Base-by-base conservation (phyloP, 208 protist species). In the Wallacemonas sp. region DNA sequence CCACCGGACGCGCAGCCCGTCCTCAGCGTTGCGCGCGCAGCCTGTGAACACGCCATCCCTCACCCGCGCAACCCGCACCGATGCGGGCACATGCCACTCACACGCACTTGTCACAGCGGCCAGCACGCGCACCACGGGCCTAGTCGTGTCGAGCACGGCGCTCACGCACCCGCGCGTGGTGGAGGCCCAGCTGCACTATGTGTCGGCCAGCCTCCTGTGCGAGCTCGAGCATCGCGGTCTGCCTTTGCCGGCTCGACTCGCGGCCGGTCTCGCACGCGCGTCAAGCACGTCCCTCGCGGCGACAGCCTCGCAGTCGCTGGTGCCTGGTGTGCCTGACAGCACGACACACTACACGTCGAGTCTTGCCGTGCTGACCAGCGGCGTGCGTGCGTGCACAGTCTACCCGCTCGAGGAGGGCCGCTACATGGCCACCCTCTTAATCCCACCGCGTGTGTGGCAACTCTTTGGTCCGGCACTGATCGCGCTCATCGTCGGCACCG, bases 321-420 rank as follows among this genome's bases (percentile, higher is more conserved):
- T n/a, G n/a, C n/a, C n/a, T n/a, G n/a, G n/a, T n/a, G n/a, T n/a
- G n/a, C n/a, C n/a, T n/a, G n/a, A n/a, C 14, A 12, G 26, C 26
- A 38, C 41, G 14, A 65, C 59, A 7, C n/a, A 48, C 59, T 31
- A 49, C 59, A 50, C 41, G 26, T 22, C 22, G 2, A 65, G 62
- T 46, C 3, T 20, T 22, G 28, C 36, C 18, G 63, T 63, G 29
- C 44, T 70, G 26, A 26, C 50, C 8, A 70, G 63, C 26, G 82
- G 76, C 2, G 61, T 28, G 29, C 81, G 82, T 11, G 67, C 79
- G 31, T 82, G 74, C 63, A 57, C 76, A 20, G 61, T 77, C 5
- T 74, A 65, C 25, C 82, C 87, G 12, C 48, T 93, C 3, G 87
- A 93, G 52, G 72, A 72, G 3, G 68, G 65, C 16, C 70, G 76